Evolutionary conservation across 768 basidiomycete species (phyloP).

Genomic region (Rhizopogon roseolus): DNA sequence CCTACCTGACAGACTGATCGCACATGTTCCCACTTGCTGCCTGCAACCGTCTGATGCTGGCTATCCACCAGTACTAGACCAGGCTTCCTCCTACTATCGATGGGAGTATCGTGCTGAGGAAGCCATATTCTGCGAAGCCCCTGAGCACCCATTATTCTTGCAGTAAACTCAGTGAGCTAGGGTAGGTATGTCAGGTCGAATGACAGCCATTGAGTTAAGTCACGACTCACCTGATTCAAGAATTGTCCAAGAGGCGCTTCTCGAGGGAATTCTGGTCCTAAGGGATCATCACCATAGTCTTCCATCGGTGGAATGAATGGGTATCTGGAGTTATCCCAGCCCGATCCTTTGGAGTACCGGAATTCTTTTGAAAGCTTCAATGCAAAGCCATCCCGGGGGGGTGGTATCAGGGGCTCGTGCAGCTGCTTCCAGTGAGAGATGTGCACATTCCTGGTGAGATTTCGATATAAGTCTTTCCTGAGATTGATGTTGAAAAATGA

Average conservation of each 20-base stretch:
- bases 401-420: no score
- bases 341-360: neutral
- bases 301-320: neutral
- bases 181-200: neutral
- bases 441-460: no score
- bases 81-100: neutral
- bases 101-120: neutral
- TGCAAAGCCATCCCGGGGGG: neutral
- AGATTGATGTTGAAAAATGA: no score
- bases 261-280: neutral
- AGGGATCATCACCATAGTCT: neutral
- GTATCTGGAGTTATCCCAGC: neutral
- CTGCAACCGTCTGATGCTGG: neutral
- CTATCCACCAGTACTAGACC: neutral
- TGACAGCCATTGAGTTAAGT: neutral
- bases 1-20: neutral
- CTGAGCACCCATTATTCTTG: neutral
- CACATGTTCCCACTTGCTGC: neutral
- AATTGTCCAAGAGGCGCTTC: neutral
- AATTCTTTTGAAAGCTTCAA: neutral
- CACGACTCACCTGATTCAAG: neutral
- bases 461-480: no score
- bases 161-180: neutral
- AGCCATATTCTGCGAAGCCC: neutral
- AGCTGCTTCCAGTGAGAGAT: no score